A percentile compares a stretch with the other conserved stretches of the same genome.
Evolutionary conservation across 495 filamentous ascomycete genomes (phyloP).

Genomic region (Chaetomium cochliodes): DNA sequence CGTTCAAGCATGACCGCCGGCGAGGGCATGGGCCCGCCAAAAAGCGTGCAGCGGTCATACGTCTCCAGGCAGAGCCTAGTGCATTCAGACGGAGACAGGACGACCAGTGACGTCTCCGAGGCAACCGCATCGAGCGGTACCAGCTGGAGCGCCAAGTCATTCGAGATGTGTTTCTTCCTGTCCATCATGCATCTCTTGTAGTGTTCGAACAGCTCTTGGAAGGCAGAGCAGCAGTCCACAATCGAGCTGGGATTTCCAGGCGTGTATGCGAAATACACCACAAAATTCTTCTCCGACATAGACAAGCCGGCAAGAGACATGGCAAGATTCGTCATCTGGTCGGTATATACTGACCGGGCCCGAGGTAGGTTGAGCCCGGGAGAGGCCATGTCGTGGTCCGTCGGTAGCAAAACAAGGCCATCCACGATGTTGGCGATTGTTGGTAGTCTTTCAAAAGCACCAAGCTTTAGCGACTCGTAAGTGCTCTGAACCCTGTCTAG

Average conservation of each 20-base stretch:
- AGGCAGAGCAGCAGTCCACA: constrained; percentile 75
- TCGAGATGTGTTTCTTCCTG: constrained; percentile 49
- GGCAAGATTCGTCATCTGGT: constrained; percentile 38
- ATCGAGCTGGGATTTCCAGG: constrained; percentile 62
- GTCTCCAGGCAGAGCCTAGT: constrained; percentile 74
- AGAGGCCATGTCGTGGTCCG: constrained; percentile 39
- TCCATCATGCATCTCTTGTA: constrained; percentile 59
- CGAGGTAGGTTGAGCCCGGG: constrained; percentile 30
- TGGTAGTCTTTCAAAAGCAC: constrained; percentile 61
- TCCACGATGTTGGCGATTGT: constrained; percentile 51
- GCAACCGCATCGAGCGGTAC: constrained; percentile 70
- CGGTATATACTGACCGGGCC: constrained; percentile 30
- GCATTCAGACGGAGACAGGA: constrained; percentile 67
- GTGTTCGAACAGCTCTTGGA: constrained; percentile 69
- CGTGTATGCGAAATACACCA: constrained; percentile 85
- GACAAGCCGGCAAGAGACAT: constrained; percentile 38
- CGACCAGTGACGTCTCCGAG: constrained; percentile 61
- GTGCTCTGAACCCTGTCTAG: constrained; percentile 66
- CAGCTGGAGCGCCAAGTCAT: constrained; percentile 80
- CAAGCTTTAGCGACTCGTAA: constrained; percentile 80
- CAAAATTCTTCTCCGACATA: constrained; percentile 57
- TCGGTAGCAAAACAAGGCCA: constrained; percentile 58
- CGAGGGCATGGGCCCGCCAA: constrained; percentile 53
- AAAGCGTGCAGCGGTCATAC: constrained; percentile 77
- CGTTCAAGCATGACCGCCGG: constrained; percentile 76